Percentiles rank a stretch among this genome's conserved stretches.
Evolutionary conservation across 768 basidiomycete species (phyloP).

Genomic region (Boletales sp.): DNA sequence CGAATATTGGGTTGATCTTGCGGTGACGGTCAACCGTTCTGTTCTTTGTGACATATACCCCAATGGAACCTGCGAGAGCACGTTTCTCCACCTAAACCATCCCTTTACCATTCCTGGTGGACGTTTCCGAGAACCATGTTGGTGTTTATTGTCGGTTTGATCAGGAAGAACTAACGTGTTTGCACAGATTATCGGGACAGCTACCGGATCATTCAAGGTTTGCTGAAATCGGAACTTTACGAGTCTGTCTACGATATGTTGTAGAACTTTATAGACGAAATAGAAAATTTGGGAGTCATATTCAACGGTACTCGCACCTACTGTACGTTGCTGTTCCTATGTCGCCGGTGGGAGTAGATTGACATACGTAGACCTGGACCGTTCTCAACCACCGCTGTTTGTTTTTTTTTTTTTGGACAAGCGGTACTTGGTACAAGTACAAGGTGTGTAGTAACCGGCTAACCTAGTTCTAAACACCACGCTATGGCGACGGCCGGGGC

Average conservation of each 20-base stretch:
- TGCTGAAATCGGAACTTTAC: conserved; percentile 77
- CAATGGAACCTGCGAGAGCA: conserved; percentile 68
- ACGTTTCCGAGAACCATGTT: conserved; percentile 83
- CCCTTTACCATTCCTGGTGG: conserved; percentile 89
- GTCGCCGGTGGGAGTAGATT: background rate
- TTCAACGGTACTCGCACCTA: conserved; percentile 94
- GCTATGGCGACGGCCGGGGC: too few relatives aligned
- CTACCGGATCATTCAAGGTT: conserved; percentile 85
- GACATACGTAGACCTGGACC: conserved; percentile 58
- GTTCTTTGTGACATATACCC: conserved; percentile 53
- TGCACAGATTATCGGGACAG: conserved; percentile 57
- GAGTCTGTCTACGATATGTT: conserved; percentile 71
- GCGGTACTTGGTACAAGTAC: too few relatives aligned
- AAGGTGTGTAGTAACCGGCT: too few relatives aligned
- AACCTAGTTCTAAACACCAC: too few relatives aligned
- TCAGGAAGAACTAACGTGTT: background rate
- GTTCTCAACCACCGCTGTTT: conserved; percentile 88
- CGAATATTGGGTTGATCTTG: conserved; percentile 79
- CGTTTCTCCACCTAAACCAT: conserved; percentile 86
- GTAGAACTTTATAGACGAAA: conserved; percentile 94
- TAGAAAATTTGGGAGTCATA: conserved; percentile 81
- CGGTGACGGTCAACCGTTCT: conserved; percentile 68
- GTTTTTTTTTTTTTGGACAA: too few relatives aligned
- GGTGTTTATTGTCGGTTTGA: conserved; percentile 16
- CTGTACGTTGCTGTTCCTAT: conserved; percentile 40